Percentiles rank a stretch among this genome's conserved stretches.
These are phyloP conservation scores for Rhynchosporium graminicola DNA, from an alignment of 2,329 filamentous ascomycete genomes.

Conservation along the genomic window DNA sequence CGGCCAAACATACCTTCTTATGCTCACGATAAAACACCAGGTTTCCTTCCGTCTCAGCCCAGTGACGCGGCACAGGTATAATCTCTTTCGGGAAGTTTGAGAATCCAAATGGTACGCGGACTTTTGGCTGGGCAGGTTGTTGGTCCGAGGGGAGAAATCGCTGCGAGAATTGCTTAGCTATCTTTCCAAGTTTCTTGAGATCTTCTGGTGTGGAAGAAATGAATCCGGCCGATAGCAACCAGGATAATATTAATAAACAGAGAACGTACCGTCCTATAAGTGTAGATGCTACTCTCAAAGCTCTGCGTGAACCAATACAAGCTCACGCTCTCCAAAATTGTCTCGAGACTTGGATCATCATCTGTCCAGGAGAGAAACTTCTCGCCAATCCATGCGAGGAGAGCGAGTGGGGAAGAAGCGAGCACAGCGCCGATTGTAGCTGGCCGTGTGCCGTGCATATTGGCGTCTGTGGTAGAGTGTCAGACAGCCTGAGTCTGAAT, in stretches of 20 bases:
- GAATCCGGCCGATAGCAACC: background rate
- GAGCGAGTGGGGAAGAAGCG: constrained; percentile 53
- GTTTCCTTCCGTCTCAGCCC: constrained; percentile 43
- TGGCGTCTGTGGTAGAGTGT: constrained; percentile 39
- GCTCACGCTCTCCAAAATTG: constrained; percentile 51
- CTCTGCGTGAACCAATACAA: constrained; percentile 58
- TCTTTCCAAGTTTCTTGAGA: background rate
- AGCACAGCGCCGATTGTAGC: constrained; percentile 58
- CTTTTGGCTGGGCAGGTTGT: background rate
- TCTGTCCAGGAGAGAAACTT: constrained; percentile 58
- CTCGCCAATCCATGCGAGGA: constrained; percentile 60
- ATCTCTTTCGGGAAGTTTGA: constrained; percentile 49
- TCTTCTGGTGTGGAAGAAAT: background rate
- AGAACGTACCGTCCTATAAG: constrained; percentile 41
- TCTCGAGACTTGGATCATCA: constrained; percentile 43
- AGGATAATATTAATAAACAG: background rate
- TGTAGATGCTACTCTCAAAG: constrained; percentile 50
- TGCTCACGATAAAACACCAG: constrained; percentile 44
- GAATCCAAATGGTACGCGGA: constrained; percentile 44
- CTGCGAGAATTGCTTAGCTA: background rate
- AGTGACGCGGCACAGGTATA: constrained; percentile 42
- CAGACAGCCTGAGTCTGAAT: background rate
- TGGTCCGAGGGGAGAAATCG: constrained; percentile 4
- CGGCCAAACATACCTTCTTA: constrained; percentile 18
- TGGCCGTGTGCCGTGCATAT: constrained; percentile 55